Evolutionary conservation across 2,329 filamentous ascomycete genomes (phyloP), one percentile per base, ranked within the genome.

Genomic region (Coniochaeta hoffmannii): DNA sequence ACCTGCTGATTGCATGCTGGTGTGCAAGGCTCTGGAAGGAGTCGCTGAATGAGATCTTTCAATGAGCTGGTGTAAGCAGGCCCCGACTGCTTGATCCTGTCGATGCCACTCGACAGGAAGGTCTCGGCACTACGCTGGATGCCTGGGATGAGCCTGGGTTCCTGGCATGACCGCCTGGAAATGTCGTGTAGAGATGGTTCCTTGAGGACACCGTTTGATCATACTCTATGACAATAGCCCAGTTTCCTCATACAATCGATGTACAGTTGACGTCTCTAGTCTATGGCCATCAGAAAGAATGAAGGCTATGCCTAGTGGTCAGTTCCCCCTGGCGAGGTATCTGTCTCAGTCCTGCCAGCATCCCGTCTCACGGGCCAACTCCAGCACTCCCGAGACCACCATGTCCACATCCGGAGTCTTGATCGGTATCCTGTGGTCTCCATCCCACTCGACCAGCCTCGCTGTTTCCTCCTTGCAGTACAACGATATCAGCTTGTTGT

Each of bases 371-470:
- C 34, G 24, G 9, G 35, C 57, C 32, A 59, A 46, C 30, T 53
- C 55, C 17, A 59, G 12, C 14, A 58, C 38, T 19, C 54, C 73
- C 11, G 73, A 68, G 11, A 80, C 73, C 11, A 88, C 71, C 10
- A 68, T 73, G 51, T 80, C 74, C 3, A 91, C 86, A 68, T 91
- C 88, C 30, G 69, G 71, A 22, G 71, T 74, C 73, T 87, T 88
- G 57, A 92, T 77, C 1, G 88, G 86, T 51, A 93, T 74, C 6
- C 88, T 73, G 66, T 93, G 89, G 1, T 76, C 78, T 0, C 87
- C 88, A 56, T 89, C 79, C 89, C 88, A 92, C 67, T 90, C 85
- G 1, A 92, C 67, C 49, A 90, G 58, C 36, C 69, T 76, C 6
- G 78, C 72, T 2, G 72, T 81, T 0, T 74, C 76, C 10, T 72